phyloP scores from a whole-genome alignment of 345 rosid species.

The Heritiera fomes region DNA sequence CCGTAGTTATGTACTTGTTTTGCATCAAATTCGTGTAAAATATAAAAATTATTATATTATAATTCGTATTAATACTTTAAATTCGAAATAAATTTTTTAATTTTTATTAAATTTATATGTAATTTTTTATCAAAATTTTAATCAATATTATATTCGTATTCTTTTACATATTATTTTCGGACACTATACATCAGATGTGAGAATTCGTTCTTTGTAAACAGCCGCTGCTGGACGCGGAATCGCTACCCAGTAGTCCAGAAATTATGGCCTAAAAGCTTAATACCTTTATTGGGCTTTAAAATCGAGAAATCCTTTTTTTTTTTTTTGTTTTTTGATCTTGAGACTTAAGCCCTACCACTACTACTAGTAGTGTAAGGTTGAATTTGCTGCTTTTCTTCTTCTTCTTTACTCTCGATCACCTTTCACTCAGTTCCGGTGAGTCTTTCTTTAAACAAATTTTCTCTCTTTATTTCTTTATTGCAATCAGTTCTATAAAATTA shows the following conservation, averaged over 20 bases:
- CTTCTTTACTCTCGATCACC: conserved; percentile 4
- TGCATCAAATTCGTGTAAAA: too few relatives aligned
- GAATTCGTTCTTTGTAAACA: too few relatives aligned
- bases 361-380: not conserved
- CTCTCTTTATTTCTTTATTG: conserved; percentile 6
- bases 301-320: not conserved
- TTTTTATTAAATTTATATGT: too few relatives aligned
- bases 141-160: too few relatives aligned
- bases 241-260: not conserved
- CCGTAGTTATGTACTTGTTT: too few relatives aligned
- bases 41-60: too few relatives aligned
- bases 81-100: too few relatives aligned
- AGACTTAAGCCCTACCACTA: not conserved
- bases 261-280: not conserved
- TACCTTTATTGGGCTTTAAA: not conserved
- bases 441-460: not conserved
- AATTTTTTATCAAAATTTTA: too few relatives aligned
- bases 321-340: not conserved
- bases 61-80: too few relatives aligned
- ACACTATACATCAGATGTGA: too few relatives aligned
- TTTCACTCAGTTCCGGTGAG: conserved; percentile 26
- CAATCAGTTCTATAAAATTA: not conserved
- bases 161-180: too few relatives aligned
- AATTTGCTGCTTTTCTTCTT: not conserved
- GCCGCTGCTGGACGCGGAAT: too few relatives aligned